phyloP scores from a whole-genome alignment of 2,329 filamentous ascomycete species.

The Penicillium vulpinum region DNA sequence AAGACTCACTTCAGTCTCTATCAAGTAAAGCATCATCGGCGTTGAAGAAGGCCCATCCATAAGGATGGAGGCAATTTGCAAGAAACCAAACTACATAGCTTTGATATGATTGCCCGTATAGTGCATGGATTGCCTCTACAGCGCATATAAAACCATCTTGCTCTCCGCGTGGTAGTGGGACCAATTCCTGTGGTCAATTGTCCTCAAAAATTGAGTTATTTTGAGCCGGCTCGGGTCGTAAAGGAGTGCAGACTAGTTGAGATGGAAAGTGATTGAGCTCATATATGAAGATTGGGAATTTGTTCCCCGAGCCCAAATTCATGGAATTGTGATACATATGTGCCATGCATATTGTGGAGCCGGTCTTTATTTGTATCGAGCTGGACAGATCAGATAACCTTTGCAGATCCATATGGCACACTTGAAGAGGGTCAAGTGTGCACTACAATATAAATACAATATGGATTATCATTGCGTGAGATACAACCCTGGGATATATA shows the following conservation, averaged over 20 bases:
- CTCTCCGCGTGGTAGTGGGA: no score
- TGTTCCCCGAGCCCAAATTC: background rate
- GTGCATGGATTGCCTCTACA: no score
- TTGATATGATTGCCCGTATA: no score
- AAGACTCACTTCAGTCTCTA: background rate
- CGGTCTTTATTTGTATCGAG: background rate
- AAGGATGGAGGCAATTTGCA: background rate
- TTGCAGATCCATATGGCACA: background rate
- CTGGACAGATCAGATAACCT: background rate
- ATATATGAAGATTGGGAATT: background rate
- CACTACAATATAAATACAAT: no score
- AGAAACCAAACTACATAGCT: no score
- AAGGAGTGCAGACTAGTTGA: background rate
- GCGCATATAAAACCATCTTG: no score
- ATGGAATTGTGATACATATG: background rate
- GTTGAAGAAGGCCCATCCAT: background rate
- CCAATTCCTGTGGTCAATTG: background rate
- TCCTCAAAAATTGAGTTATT: no score
- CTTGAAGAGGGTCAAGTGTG: background rate
- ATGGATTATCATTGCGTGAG: no score
- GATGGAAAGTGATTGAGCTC: background rate
- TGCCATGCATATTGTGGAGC: background rate
- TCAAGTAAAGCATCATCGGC: background rate
- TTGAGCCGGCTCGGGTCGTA: background rate
- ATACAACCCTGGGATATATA: no score